Percentiles rank a stretch among this genome's conserved stretches.
phyloP scores from a whole-genome alignment of 2,329 filamentous ascomycete species.

The Magnaporthiopsis incrustans region DNA sequence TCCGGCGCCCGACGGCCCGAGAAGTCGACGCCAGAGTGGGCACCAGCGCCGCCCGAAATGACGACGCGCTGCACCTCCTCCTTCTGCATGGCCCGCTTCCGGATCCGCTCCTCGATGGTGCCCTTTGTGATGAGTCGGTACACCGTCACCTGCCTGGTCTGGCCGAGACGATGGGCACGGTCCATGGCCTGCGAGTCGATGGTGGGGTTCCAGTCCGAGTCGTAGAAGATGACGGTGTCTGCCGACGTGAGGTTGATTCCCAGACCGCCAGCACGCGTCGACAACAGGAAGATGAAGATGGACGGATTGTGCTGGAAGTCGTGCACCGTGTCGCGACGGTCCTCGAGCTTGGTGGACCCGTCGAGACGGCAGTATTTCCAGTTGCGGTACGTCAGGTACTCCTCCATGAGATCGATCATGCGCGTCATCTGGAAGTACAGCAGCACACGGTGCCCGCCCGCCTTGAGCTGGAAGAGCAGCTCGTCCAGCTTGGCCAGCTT shows the following conservation, averaged over 20 bases:
- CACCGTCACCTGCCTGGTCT: constrained; percentile 92
- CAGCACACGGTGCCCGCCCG: constrained; percentile 83
- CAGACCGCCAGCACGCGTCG: constrained; percentile 91
- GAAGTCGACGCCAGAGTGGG: constrained; percentile 69
- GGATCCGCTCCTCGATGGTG: constrained; percentile 96
- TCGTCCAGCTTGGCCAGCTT: constrained; percentile 89
- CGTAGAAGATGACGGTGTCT: constrained; percentile 99
- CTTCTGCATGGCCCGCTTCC: constrained; percentile 93
- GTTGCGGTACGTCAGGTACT: constrained; percentile 96
- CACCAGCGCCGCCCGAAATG: constrained; percentile 74
- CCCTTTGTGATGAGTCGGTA: constrained; percentile 95
- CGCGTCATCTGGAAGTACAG: constrained; percentile 99
- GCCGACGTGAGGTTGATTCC: constrained; percentile 96
- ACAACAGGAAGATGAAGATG: constrained; percentile 95
- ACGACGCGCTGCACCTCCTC: constrained; percentile 98
- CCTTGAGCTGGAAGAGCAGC: constrained; percentile 82
- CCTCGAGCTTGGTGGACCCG: constrained; percentile 93
- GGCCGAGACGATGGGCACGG: constrained; percentile 91
- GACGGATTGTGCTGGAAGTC: constrained; percentile 93
- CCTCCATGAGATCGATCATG: constrained; percentile 99
- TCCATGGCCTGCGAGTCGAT: constrained; percentile 99
- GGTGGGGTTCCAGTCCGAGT: constrained; percentile 98
- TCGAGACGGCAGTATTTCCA: constrained; percentile 98
- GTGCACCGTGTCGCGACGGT: constrained; percentile 89
- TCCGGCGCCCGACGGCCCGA: constrained; percentile 81